These are phyloP conservation scores for Chalciporus piperatus DNA, from an alignment of 768 basidiomycete genomes.

Conservation along the genomic window DNA sequence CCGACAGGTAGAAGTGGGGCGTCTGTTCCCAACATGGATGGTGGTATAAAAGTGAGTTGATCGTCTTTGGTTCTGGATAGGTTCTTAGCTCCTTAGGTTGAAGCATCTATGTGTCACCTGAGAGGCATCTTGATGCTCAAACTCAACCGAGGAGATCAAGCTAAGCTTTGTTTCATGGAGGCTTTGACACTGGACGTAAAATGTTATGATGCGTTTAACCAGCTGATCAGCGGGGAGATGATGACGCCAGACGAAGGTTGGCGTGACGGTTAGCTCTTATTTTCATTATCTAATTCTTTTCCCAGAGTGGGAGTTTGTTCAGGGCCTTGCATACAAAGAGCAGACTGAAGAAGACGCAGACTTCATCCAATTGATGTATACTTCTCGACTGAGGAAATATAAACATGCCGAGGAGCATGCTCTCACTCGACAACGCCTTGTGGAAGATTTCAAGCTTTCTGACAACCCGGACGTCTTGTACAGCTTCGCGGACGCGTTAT, in stretches of 20 bases:
- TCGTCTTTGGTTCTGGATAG: background rate
- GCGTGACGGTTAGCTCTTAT: conserved; percentile 5
- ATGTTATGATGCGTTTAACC: conserved; percentile 94
- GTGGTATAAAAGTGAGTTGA: conserved; percentile 82
- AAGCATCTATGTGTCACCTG: conserved; percentile 96
- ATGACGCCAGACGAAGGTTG: conserved; percentile 95
- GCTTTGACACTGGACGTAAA: conserved; percentile 93
- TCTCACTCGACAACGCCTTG: conserved; percentile 71
- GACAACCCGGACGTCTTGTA: conserved; percentile 93
- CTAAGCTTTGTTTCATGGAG: conserved; percentile 95
- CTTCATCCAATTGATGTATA: conserved; percentile 92
- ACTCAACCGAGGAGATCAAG: conserved; percentile 84
- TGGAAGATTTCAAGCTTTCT: conserved; percentile 77
- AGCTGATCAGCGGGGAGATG: conserved; percentile 90
- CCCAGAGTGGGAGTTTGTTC: conserved; percentile 95
- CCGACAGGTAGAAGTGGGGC: conserved; percentile 58
- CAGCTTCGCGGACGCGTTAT: conserved; percentile 88
- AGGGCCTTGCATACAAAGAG: conserved; percentile 73
- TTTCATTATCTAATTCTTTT: conserved; percentile 5
- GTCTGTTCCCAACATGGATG: conserved; percentile 78
- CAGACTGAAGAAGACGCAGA: conserved; percentile 88
- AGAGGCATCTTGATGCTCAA: conserved; percentile 94
- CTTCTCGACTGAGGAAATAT: conserved; percentile 86
- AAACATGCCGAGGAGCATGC: conserved; percentile 82
- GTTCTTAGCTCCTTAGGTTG: conserved; percentile 56